Base-by-base conservation (phyloP, 2,329 filamentous ascomycete genomes). In the Fusarium veterinarium region DNA sequence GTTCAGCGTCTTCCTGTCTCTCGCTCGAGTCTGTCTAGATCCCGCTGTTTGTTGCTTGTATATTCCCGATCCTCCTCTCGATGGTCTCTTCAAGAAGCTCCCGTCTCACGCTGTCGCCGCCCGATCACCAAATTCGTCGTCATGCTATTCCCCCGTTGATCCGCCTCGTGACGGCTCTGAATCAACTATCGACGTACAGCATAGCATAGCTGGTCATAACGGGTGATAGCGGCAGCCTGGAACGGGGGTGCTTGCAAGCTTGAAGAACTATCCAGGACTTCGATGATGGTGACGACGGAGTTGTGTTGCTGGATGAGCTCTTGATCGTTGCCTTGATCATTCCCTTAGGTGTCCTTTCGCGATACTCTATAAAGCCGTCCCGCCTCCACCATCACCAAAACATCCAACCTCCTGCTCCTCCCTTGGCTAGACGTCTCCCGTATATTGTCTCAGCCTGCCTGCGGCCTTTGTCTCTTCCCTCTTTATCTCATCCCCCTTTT, bases 321-420 rank as follows among this genome's bases (percentile, higher is more conserved):
- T 61, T 73, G 60, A 55, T 74, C 64, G 69, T 72, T 75, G 71
- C 75, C 75, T 77, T 59, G 67, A 30, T 63, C 73, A 71, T 61
- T 63, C 76, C 71, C 75, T 73, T 74, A 77, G 71, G 75, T 77
- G 75, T 77, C 75, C 75, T 77, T 73, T 77, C 61, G 75, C 74
- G 68, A 77, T 75, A 72, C 72, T 70, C 60, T 69, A 77, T 77
- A 77, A 77, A 77, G 62, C 61, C 52, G 45, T 69, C 56, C 66
- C 60, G 48, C 67, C 66, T 75, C 70, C 75, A 67, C 60, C 70
- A 74, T 69, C 67, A 72, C 52, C 72, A 71, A 69, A 61, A 65
- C 61, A 68, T 74, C 60, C 73, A 77, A 67, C 74, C 70, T 69
- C 68, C 69, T 64, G 60, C 48, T 69, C 60, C 61, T 73, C 65